Evolutionary conservation across 805 yeast species (phyloP), one percentile per base, ranked within the genome.

Genomic region (Sugiyamaella valdiviana): DNA sequence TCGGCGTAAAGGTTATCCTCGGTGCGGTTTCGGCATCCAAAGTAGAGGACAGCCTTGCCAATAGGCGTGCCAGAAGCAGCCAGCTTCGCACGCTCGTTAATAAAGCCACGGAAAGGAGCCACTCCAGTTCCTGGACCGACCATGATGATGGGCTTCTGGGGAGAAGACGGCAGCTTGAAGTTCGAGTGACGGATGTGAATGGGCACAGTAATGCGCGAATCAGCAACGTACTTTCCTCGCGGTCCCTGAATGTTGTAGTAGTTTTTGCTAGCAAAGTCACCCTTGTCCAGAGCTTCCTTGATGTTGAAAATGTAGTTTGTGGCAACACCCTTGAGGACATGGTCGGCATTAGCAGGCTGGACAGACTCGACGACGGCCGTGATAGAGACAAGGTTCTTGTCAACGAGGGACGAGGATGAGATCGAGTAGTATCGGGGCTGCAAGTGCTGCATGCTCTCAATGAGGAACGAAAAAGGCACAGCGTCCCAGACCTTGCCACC

Each of bases 51-150:
- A 44, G 83, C 77, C 56, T 82, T 78, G 48, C 97, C 98, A 42
- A 86, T 69, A 10, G 44, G 44, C 46, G 66, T 66, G 49, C 67
- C 79, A 56, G 74, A 72, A 50, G 72, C 72, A 10, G 69, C 69
- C 61, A 72, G 77, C 36, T 70, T 65, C n/a, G 82, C 85, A 61
- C 90, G 83, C 64, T 91, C 99, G 71, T 95, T 82, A 35, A 91
- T 68, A 57, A 91, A 91, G 2, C 95, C 99, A 71, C 99, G 82
- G 74, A 93, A 87, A 53, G 99, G 99, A 7, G 99, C 98, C 44
- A 91, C 91, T 66, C 99, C 99, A 2, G 99, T 93, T 56, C 99
- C 99, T 41, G 99, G 98, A 23, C 99, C 99, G 61, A 91, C 77
- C 84, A 90, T 79, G 59, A 91, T 88, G 19, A 91, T 76, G 15